These are phyloP conservation scores for Pseudogymnoascus sp. DNA, from an alignment of 2,329 filamentous ascomycete species.

Conservation along the genomic window DNA sequence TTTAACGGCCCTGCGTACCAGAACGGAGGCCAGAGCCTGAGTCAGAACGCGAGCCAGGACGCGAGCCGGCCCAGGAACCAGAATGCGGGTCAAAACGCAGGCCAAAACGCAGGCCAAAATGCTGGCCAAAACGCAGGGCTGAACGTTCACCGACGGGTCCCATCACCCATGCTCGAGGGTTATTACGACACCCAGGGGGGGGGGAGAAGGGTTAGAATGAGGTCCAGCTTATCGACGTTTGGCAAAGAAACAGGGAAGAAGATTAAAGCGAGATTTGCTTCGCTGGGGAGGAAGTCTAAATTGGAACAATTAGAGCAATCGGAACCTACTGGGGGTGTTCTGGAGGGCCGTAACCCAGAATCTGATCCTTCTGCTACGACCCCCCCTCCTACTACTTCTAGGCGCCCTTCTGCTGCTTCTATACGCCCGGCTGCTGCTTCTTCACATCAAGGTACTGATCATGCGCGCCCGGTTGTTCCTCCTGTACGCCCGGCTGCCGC, in stretches of 20 bases:
- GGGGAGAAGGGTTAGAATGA: not conserved
- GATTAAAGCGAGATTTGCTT: not conserved
- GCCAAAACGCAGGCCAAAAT: not conserved
- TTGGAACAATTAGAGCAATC: too few species aligned
- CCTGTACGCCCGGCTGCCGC: too few species aligned
- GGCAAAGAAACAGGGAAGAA: not conserved
- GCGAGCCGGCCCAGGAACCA: not conserved
- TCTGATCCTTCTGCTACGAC: not conserved
- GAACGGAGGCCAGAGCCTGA: not conserved
- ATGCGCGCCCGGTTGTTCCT: too few species aligned
- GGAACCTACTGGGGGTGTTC: not conserved
- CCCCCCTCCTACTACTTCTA: too few species aligned
- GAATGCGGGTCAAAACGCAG: not conserved
- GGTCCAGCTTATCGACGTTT: not conserved
- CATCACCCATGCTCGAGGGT: not conserved
- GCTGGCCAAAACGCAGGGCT: not conserved
- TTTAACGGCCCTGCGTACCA: not conserved
- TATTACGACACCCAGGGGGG: not conserved
- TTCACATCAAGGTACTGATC: too few species aligned
- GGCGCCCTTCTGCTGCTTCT: too few species aligned
- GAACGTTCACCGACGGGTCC: not conserved
- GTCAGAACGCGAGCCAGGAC: not conserved
- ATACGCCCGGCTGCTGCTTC: too few species aligned
- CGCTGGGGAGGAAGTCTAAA: not conserved
- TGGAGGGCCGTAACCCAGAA: not conserved